These are phyloP conservation scores for Melaleuca quinquenervia DNA, from an alignment of 345 rosid genomes.

Conservation along the genomic window DNA sequence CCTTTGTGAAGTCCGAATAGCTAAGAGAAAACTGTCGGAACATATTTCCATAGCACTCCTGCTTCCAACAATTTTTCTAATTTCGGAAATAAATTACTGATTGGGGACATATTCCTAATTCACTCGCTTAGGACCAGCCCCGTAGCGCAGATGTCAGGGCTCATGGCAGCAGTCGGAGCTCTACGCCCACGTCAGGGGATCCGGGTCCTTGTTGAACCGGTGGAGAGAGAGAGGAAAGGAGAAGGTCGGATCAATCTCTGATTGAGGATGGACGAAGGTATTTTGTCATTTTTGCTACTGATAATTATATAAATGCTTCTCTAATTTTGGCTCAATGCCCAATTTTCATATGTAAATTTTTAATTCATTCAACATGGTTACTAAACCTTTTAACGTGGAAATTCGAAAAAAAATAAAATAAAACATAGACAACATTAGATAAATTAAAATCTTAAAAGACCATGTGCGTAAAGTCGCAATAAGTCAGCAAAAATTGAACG, in stretches of 20 bases:
- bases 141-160: accelerated
- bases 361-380: accelerated
- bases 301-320: neutral
- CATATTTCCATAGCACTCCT: too few relatives aligned
- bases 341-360: accelerated
- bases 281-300: neutral
- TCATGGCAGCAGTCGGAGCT: neutral
- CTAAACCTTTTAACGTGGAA: neutral
- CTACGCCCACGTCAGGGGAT: too few relatives aligned
- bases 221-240: neutral
- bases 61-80: too few relatives aligned
- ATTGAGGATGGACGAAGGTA: accelerated
- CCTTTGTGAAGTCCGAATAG: too few relatives aligned
- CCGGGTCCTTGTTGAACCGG: neutral
- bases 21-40: too few relatives aligned
- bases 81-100: too few relatives aligned
- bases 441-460: too few relatives aligned
- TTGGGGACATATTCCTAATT: too few relatives aligned
- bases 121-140: neutral
- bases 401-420: too few relatives aligned
- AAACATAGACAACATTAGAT: too few relatives aligned
- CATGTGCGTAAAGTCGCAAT: too few relatives aligned
- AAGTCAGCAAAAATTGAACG: too few relatives aligned
- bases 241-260: neutral
- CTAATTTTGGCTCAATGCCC: accelerated